Base-by-base conservation (phyloP, 2,329 filamentous ascomycete species). In the Claviceps pusilla region DNA sequence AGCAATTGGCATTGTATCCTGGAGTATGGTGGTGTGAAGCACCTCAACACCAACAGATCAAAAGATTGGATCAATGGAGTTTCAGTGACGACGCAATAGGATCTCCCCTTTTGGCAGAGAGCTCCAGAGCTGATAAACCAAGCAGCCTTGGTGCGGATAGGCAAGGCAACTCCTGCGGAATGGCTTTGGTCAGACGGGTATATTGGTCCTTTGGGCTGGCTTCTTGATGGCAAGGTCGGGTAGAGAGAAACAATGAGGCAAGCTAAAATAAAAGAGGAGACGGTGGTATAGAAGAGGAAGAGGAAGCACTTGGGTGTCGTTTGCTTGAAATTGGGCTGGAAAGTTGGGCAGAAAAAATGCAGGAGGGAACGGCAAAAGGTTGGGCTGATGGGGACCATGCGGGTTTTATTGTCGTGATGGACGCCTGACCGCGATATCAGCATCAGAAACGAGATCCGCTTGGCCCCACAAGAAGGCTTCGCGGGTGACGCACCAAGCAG, bases 381-480 rank as follows among this genome's bases (percentile, higher is more conserved):
- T 68, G 68, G 69, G 68, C 64, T 66, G 61, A 66, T 69, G 72
- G 74, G 73, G 70, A 51, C 68, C 65, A 64, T 67, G 69, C 69
- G 71, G 72, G 69, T 76, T 77, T 77, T 77, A 77, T 68, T 63
- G 62, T 68, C 61, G 59, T 59, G 53, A 59, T 64, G 57, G 57
- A 61, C 58, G 61, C 62, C 63, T 62, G 64, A 67, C 60, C 43
- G 51, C 51, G 56, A 55, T 55, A 51, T 59, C 52, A 60, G 28
- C 57, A 55, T 55, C 56, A 55, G 43, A 49, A 35, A 33, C 41
- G 47, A 50, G 31, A 39, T 16, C 50, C 46, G 50, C 56, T 43
- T 59, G 55, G 56, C 58, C 62, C 62, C 61, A 63, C 62, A 61
- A 56, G 55, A 51, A 51, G 56, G 52, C 53, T 54, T 53, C 57